A percentile compares a stretch with the other conserved stretches of the same genome.
phyloP scores from a whole-genome alignment of 2,329 filamentous ascomycete species.

The Pseudocercospora crystallina region DNA sequence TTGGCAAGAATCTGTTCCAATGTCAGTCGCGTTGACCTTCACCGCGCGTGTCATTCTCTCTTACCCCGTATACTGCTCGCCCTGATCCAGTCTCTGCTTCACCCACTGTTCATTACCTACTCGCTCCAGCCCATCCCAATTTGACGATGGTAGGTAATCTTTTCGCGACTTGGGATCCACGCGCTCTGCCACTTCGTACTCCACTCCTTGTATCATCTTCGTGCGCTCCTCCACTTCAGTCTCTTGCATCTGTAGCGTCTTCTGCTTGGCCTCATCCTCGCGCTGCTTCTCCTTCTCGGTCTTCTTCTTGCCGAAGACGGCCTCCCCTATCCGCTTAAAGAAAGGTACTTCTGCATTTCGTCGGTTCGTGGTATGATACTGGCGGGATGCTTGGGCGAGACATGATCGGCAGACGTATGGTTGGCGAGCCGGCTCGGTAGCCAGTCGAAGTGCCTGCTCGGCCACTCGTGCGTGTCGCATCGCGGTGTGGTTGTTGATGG shows the following conservation, averaged over 20 bases:
- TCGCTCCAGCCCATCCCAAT: constrained; percentile 54
- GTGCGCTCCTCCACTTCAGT: not conserved
- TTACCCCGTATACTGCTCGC: constrained; percentile 39
- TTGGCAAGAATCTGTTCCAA: constrained; percentile 38
- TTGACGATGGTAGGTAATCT: constrained; percentile 48
- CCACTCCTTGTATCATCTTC: constrained; percentile 12
- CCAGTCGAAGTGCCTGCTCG: constrained; percentile 31
- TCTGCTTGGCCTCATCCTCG: constrained; percentile 7
- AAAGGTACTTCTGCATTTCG: constrained; percentile 25
- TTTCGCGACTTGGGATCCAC: constrained; percentile 26
- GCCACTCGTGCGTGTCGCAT: constrained; percentile 26
- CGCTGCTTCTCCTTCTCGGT: constrained; percentile 17
- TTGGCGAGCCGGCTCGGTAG: constrained; percentile 16
- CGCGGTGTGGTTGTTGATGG: constrained; percentile 2
- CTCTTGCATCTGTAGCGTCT: constrained; percentile 2
- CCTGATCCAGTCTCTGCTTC: constrained; percentile 34
- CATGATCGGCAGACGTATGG: constrained; percentile 32
- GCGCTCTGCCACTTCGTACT: constrained; percentile 27
- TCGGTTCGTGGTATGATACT: constrained; percentile 27
- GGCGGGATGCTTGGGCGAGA: constrained; percentile 28
- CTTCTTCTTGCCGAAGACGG: constrained; percentile 31
- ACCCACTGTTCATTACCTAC: constrained; percentile 54
- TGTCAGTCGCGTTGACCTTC: constrained; percentile 7
- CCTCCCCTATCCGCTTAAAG: constrained; percentile 25
- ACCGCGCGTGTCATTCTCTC: constrained; percentile 7